phyloP scores from a whole-genome alignment of 768 basidiomycete genomes.

The Lactarius akahatsu region DNA sequence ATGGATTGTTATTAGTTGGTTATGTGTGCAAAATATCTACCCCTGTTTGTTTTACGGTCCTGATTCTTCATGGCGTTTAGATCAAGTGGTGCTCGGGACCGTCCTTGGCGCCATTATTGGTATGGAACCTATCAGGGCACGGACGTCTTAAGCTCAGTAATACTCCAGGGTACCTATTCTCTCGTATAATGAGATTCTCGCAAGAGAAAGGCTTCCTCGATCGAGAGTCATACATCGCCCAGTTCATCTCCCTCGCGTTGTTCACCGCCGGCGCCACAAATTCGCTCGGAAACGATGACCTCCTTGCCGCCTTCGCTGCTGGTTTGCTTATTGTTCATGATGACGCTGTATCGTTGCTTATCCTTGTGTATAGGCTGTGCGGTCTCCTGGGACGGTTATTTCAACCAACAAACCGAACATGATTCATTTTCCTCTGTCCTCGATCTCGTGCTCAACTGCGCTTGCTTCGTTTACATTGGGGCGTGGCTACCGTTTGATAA shows the following conservation, averaged over 20 bases:
- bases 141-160: background rate
- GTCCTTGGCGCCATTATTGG: slow-evolving; percentile 61
- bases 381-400: slow-evolving; percentile 89
- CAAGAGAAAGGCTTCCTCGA: slow-evolving; percentile 65
- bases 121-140: slow-evolving; percentile 10
- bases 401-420: slow-evolving; percentile 76
- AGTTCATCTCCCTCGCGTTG: slow-evolving; percentile 71
- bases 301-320: slow-evolving; percentile 85
- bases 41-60: slow-evolving; percentile 3
- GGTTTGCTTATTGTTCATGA: slow-evolving; percentile 41
- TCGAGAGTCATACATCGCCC: slow-evolving; percentile 84
- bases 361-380: slow-evolving; percentile 62
- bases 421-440: slow-evolving; percentile 89
- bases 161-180: slow-evolving; percentile 59
- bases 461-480: slow-evolving; percentile 81
- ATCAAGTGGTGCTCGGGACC: slow-evolving; percentile 78
- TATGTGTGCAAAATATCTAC: slow-evolving; percentile 49
- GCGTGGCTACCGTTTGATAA: slow-evolving; percentile 76
- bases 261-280: slow-evolving; percentile 79
- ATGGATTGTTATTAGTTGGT: slow-evolving; percentile 86
- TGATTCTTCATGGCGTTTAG: slow-evolving; percentile 38
- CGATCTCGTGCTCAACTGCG: slow-evolving; percentile 81
- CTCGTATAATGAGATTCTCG: slow-evolving; percentile 68
- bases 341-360: background rate
- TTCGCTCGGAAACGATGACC: slow-evolving; percentile 81